Base-by-base conservation (phyloP, 2,329 filamentous ascomycete genomes). In the Metarhizium guizhouense region DNA sequence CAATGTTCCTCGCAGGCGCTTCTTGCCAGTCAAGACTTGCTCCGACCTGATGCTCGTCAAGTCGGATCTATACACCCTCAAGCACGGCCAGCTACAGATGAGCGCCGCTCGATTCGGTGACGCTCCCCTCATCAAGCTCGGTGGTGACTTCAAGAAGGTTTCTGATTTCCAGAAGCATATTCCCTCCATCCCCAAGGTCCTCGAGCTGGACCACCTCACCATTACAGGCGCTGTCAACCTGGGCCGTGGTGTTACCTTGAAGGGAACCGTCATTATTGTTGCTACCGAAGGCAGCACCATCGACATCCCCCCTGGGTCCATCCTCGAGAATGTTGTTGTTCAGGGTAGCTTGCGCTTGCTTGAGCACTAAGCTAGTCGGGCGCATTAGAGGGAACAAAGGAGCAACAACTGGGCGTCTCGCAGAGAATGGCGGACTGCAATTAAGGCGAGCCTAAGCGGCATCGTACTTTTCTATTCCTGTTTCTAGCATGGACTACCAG, bases 1-100 rank as follows among this genome's bases (percentile, higher is more conserved):
- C 79, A 99, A 99, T 74, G 94, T 99, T 55, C 94, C 94, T 61
- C 90, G 94, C 72, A 86, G 91, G 67, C 92, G 94, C 65, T 99
- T 99, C 89, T 83, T 99, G 80, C 94, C 94, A 59, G 94, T 99
- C 80, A 99, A 99, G 89, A 99, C 94, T 25, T 99, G 93, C 84
- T 99, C 94, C 54, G 94, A 99, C 72, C 82, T 99, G 62, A 95
- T 99, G 91, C 87, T 99, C 59, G 94, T 99, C 83, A 99, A 99
- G 84, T 97, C 94, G 30, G 94, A 99, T 70, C 84, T 99, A 59
- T 99, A 99, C 85, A 95, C 91, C 10, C 85, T 99, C 65, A 94
- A 96, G 85, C 94, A 99, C 78, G 94, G 94, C 64, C 93, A 97
- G 80, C 85, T 99, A 62, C 84, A 96, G 71, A 95, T 99, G 78